Conservation (phyloP, 1,284 basidiomycete species). For the Volvariella surrecta region DNA sequence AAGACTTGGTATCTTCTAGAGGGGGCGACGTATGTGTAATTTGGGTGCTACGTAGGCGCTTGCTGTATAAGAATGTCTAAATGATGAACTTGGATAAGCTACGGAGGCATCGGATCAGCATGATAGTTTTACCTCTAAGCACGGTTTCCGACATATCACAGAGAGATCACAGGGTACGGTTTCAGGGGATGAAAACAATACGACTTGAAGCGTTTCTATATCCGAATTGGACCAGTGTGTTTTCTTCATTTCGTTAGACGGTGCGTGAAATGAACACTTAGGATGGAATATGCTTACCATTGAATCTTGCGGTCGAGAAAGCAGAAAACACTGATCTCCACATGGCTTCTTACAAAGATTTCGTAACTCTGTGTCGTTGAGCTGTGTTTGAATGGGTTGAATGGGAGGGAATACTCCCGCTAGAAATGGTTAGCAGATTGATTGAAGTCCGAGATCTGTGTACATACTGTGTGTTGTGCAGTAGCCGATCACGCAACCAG, state of each 20-base stretch:
- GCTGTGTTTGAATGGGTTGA: slow-evolving; percentile 13
- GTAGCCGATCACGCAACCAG: slow-evolving; percentile 42
- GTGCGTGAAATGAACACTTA: slow-evolving; percentile 5
- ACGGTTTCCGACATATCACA: slow-evolving; percentile 36
- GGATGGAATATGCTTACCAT: not conserved
- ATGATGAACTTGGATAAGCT: too few relatives aligned
- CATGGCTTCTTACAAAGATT: slow-evolving; percentile 22
- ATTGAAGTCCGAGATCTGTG: slow-evolving; percentile 2
- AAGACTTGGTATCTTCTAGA: too few relatives aligned
- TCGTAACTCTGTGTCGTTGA: slow-evolving; percentile 16
- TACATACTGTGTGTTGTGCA: slow-evolving; percentile 43
- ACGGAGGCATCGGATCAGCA: too few relatives aligned
- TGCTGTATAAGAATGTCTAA: too few relatives aligned
- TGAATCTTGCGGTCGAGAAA: slow-evolving; percentile 6
- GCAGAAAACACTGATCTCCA: slow-evolving; percentile 30
- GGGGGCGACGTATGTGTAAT: too few relatives aligned
- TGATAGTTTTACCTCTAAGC: slow-evolving; percentile 30
- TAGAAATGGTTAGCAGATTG: slow-evolving; percentile 10
- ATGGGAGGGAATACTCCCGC: slow-evolving; percentile 25
- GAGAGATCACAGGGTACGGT: slow-evolving; percentile 36
- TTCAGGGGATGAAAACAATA: slow-evolving; percentile 28
- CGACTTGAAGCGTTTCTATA: slow-evolving; percentile 17
- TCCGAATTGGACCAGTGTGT: slow-evolving; percentile 26
- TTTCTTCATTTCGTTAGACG: slow-evolving; percentile 7
- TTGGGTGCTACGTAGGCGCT: too few relatives aligned